Conservation (phyloP, 441 rosid genomes). For the Capsella rubella region DNA sequence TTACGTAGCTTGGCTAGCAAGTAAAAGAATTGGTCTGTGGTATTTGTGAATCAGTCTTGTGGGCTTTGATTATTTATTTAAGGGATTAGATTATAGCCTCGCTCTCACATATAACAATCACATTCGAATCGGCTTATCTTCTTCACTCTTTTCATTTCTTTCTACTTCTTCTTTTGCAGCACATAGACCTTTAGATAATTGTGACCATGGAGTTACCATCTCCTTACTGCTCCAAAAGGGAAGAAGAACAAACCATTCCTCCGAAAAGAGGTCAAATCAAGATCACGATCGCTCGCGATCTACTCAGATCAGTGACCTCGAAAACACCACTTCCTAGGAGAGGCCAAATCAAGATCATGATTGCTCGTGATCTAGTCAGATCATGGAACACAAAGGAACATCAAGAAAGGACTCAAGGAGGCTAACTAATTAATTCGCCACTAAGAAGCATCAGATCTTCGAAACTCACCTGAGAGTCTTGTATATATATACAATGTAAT, state of each 20-base stretch:
- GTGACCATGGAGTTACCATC: slow-evolving; percentile 27
- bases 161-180: not conserved
- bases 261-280: slow-evolving; percentile 39
- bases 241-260: not conserved
- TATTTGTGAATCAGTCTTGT: not conserved
- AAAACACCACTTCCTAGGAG: not conserved
- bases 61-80: not conserved
- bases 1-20: not conserved
- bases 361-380: slow-evolving; percentile 28
- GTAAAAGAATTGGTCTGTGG: slow-evolving; percentile 14
- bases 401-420: not conserved
- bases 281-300: slow-evolving; percentile 28
- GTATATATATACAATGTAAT: slow-evolving; percentile 5
- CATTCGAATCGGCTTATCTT: not conserved
- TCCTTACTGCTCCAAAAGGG: not conserved
- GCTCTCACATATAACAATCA: not conserved
- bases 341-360: slow-evolving; percentile 33
- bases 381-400: slow-evolving; percentile 13
- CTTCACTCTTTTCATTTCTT: not conserved
- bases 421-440: not conserved
- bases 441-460: not conserved
- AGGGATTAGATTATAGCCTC: not conserved
- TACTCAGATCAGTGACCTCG: not conserved
- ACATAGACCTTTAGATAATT: not conserved
- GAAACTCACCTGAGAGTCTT: not conserved